phyloP scores from a whole-genome alignment of 495 filamentous ascomycete species.

The Melanomma pulvis-pyrius region DNA sequence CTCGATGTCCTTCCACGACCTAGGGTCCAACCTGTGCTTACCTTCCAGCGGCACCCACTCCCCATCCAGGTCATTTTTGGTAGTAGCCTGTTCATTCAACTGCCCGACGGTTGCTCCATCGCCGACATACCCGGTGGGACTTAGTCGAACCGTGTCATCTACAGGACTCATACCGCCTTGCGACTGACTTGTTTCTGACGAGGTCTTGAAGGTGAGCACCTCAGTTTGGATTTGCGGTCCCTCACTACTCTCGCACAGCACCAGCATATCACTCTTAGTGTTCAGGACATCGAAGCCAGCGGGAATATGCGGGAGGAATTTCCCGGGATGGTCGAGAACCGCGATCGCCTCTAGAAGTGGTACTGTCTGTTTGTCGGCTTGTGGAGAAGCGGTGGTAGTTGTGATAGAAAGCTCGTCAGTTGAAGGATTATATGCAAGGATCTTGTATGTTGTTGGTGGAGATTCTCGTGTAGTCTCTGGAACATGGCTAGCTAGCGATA shows the following conservation, averaged over 20 bases:
- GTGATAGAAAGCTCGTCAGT: conserved; percentile 15
- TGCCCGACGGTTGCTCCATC: background rate
- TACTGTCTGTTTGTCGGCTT: background rate
- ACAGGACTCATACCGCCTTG: conserved; percentile 9
- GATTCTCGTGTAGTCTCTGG: background rate
- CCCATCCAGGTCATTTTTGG: no score
- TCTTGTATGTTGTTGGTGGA: background rate
- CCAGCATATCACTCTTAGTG: conserved; percentile 9
- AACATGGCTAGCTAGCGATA: background rate
- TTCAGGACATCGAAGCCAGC: conserved; percentile 14
- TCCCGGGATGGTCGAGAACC: conserved; percentile 10
- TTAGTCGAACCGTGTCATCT: conserved; percentile 16
- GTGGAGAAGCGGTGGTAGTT: conserved; percentile 4
- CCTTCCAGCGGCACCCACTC: no score
- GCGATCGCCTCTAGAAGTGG: conserved; percentile 19
- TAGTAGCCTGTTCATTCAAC: background rate
- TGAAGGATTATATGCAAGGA: conserved; percentile 22
- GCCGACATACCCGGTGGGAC: conserved; percentile 18
- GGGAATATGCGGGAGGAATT: conserved; percentile 31
- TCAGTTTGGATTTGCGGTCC: background rate
- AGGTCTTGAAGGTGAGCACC: background rate
- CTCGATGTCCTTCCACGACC: background rate
- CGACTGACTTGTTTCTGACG: background rate
- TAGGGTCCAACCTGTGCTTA: background rate
- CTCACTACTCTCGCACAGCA: conserved; percentile 12